Evolutionary conservation across 352 stramenopile genomes (phyloP), one percentile per base, ranked within the genome.

Genomic region (Phytopythium vexans): DNA sequence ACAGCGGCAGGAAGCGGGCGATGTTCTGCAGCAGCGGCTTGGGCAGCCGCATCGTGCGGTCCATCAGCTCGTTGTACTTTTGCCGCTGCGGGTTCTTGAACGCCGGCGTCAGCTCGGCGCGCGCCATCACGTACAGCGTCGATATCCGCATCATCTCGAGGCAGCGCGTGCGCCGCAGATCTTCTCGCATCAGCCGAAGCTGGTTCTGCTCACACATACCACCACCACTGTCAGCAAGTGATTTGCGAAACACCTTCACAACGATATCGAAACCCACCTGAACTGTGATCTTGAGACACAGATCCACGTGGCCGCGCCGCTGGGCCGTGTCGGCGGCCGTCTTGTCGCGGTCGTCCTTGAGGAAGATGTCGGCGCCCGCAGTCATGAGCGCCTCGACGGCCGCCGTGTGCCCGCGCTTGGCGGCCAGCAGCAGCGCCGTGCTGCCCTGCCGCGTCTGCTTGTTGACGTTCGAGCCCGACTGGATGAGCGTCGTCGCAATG

Each of bases 291-390:
- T 93, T 92, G 2, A 92, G 65, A 49, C 86, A 92, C 53, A 95
- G 60, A 43, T 93, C 82, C 38, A 92, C 77, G 41, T 95, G 83
- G 1, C 83, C 86, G 54, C 86, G 68, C 8, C 86, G 81, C 44
- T 92, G 79, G 3, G 86, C 86, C 33, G 81, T 94, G 51, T 95
- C 83, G 3, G 81, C 80, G 8, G 86, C 83, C 1, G 83, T 93
- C 70, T 95, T 95, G 59, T 92, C 76, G 2, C 86, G 81, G 47
- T 95, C 86, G 43, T 95, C 86, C 48, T 93, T 95, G 12, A 92
- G 67, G 48, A 92, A 95, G 43, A 95, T 93, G 47, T 95, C 86
- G 0, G 86, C 86, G 7, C 82, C 86, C 8, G 81, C 80, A 1
- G 78, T 92, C 61, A 94, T 72, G 9, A 95, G 54, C 6, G 82